Evolutionary conservation across 75 land plant species (phyloP).

Genomic region (Isoetes taiwanensis): DNA sequence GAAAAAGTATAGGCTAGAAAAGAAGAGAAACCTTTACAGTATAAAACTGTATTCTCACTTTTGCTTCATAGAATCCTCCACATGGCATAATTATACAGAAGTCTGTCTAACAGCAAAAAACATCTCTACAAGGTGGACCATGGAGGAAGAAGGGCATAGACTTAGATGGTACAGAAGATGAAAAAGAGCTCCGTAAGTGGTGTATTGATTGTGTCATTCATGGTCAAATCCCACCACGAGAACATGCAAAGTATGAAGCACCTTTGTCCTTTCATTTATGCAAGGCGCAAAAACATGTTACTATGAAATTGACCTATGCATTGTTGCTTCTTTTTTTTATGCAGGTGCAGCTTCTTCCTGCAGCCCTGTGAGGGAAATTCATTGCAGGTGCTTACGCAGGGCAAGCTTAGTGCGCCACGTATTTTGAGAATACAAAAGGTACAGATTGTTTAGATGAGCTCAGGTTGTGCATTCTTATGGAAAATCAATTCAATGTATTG

Average conservation of each 20-base stretch:
- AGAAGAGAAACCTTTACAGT: no score
- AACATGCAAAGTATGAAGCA: conserved; percentile 84
- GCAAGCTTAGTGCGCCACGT: conserved; percentile 92
- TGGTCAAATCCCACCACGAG: conserved; percentile 72
- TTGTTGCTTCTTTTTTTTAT: no score
- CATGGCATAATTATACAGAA: no score
- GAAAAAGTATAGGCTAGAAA: background rate
- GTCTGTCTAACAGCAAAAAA: no score
- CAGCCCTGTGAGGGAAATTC: conserved; percentile 88
- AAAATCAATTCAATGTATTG: background rate
- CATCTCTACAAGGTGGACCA: conserved; percentile 87
- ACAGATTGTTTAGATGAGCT: no score
- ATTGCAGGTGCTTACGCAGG: conserved; percentile 63
- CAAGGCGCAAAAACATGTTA: no score
- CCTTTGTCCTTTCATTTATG: no score
- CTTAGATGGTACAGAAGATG: conserved; percentile 84
- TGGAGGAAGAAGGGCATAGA: conserved; percentile 89
- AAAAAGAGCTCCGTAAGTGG: conserved; percentile 85
- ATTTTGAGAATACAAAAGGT: conserved; percentile 87
- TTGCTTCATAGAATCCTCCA: no score
- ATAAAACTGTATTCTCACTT: no score
- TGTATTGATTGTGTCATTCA: conserved; percentile 73
- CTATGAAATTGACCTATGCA: no score
- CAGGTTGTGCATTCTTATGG: background rate
- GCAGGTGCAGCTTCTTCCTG: conserved; percentile 90